Percentiles rank a stretch among this genome's conserved stretches.
phyloP scores from a whole-genome alignment of 2,329 filamentous ascomycete genomes.

The Rutstroemia sp. region DNA sequence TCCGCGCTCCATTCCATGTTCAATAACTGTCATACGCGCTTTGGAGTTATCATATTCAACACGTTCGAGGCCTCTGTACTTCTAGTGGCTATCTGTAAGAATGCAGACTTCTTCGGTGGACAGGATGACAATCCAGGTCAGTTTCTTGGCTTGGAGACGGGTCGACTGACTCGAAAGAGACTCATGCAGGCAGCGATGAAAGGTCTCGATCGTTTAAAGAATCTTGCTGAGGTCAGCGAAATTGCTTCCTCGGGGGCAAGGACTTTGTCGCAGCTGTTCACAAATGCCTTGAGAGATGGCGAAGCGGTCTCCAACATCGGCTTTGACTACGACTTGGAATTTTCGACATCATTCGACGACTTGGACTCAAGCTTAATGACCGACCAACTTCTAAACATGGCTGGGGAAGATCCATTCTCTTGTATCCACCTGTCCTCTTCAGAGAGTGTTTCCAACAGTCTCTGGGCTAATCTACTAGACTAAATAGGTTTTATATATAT shows the following conservation, averaged over 20 bases:
- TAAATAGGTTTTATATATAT: no score
- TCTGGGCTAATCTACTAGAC: background rate
- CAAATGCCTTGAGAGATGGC: background rate
- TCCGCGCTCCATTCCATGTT: background rate
- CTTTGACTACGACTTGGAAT: background rate
- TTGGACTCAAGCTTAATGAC: background rate
- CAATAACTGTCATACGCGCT: background rate
- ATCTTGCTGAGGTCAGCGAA: background rate
- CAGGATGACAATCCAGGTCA: background rate
- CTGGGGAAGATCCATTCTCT: background rate
- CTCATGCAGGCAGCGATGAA: background rate
- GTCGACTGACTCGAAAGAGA: background rate
- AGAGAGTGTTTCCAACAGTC: background rate
- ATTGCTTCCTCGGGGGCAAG: background rate
- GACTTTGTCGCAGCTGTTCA: background rate
- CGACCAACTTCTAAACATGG: background rate
- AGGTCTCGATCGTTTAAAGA: background rate
- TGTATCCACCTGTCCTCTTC: background rate
- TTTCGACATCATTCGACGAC: background rate
- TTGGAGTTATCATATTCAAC: background rate
- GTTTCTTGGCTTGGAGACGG: background rate
- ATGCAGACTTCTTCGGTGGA: background rate
- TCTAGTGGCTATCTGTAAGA: background rate
- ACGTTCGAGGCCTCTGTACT: background rate
- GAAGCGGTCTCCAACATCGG: background rate